These are phyloP conservation scores for Selaginella tamariscina DNA, from an alignment of 75 land plant species.

Conservation along the genomic window DNA sequence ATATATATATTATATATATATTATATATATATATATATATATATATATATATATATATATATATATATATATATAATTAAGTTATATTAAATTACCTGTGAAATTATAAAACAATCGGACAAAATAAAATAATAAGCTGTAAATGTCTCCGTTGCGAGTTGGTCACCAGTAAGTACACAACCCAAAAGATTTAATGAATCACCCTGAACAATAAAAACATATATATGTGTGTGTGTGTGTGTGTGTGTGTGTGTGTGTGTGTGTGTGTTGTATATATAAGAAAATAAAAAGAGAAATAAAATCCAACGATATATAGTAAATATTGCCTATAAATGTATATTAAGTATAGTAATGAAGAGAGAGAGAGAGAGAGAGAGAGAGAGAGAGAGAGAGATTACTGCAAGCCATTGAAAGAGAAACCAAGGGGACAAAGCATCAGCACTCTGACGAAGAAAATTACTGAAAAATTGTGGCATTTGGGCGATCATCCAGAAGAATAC, in stretches of 20 bases:
- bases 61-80: too few relatives aligned
- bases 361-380: too few relatives aligned
- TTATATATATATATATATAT: too few relatives aligned
- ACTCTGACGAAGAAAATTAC: slow-evolving; percentile 25
- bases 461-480: slow-evolving; percentile 31
- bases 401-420: slow-evolving; percentile 37
- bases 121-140: slow-evolving; percentile 34
- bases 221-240: too few relatives aligned
- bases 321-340: too few relatives aligned
- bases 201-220: slow-evolving; percentile 16
- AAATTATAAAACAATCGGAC: slow-evolving; percentile 23
- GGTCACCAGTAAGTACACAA: slow-evolving; percentile 37
- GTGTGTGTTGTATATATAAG: too few relatives aligned
- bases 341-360: too few relatives aligned
- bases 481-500: slow-evolving; percentile 31
- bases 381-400: slow-evolving; percentile 11
- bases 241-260: too few relatives aligned
- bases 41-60: too few relatives aligned
- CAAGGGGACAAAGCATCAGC: slow-evolving; percentile 32
- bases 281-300: not conserved
- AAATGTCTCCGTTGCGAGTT: slow-evolving; percentile 28
- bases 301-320: too few relatives aligned
- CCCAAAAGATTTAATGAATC: slow-evolving; percentile 32
- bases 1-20: too few relatives aligned
- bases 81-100: slow-evolving; percentile 30